These are phyloP conservation scores for Cardamine resedifolia DNA, from an alignment of 345 rosid species.

Conservation along the genomic window DNA sequence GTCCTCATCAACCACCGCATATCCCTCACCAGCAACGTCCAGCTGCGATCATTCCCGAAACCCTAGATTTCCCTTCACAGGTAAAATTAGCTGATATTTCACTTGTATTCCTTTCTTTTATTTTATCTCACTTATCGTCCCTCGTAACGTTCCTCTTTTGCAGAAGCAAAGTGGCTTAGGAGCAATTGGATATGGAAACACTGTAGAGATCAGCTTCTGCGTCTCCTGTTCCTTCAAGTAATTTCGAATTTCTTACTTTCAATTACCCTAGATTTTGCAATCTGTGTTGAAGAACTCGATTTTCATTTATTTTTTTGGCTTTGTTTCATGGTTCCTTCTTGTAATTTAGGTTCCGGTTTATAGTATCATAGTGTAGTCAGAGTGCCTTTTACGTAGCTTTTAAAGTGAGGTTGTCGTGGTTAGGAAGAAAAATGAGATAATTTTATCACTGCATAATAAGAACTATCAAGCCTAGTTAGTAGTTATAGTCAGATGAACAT, in stretches of 20 bases:
- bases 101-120: background rate
- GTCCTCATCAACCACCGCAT: conserved; percentile 40
- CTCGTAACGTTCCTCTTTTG: conserved; percentile 4
- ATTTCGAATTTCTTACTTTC: background rate
- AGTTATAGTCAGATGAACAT: background rate
- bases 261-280: background rate
- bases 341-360: background rate
- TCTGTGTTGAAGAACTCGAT: background rate
- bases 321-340: background rate
- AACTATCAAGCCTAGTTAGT: background rate
- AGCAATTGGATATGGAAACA: conserved; percentile 61
- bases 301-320: background rate
- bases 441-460: background rate
- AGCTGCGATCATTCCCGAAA: conserved; percentile 33
- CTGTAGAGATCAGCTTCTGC: conserved; percentile 73
- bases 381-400: background rate
- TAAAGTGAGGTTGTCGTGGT: background rate
- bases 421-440: background rate
- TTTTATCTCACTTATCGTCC: background rate
- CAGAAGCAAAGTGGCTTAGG: conserved; percentile 49
- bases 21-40: conserved; percentile 38
- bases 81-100: conserved; percentile 30
- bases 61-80: conserved; percentile 50
- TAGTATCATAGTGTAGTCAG: background rate
- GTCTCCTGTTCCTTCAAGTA: conserved; percentile 86